These are phyloP conservation scores for Fraxinus platypoda DNA, from an alignment of 305 asterid genomes.

Conservation along the genomic window DNA sequence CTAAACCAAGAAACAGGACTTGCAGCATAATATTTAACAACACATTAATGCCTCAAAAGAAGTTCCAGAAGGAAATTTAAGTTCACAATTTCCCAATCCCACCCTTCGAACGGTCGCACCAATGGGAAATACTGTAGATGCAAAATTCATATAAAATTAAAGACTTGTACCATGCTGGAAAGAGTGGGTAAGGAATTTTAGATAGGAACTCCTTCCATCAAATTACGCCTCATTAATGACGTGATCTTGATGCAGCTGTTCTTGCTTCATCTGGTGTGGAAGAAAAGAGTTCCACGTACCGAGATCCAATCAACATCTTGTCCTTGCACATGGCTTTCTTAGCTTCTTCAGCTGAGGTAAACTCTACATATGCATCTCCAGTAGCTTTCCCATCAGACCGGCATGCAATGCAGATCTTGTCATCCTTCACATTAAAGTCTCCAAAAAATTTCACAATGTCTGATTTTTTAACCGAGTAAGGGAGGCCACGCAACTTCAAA, in stretches of 20 bases:
- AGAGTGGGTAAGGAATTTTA: background rate
- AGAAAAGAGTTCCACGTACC: constrained; percentile 90
- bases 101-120: background rate
- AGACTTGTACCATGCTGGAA: background rate
- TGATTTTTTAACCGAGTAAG: constrained; percentile 65
- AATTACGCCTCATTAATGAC: constrained; percentile 26
- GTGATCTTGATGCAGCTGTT: constrained; percentile 64
- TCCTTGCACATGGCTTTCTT: constrained; percentile 82
- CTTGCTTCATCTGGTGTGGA: constrained; percentile 74
- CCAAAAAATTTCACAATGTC: constrained; percentile 71
- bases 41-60: background rate
- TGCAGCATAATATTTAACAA: background rate
- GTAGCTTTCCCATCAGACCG: constrained; percentile 88
- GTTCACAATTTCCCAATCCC: background rate
- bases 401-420: constrained; percentile 65
- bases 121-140: background rate
- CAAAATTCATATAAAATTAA: background rate
- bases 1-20: background rate
- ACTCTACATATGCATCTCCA: constrained; percentile 89
- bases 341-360: constrained; percentile 70
- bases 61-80: background rate
- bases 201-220: background rate
- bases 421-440: constrained; percentile 56
- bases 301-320: constrained; percentile 76
- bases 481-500: constrained; percentile 85